Evolutionary conservation across 176 grass and related monocot species (phyloP).

Genomic region (Thinopyrum elongatum): DNA sequence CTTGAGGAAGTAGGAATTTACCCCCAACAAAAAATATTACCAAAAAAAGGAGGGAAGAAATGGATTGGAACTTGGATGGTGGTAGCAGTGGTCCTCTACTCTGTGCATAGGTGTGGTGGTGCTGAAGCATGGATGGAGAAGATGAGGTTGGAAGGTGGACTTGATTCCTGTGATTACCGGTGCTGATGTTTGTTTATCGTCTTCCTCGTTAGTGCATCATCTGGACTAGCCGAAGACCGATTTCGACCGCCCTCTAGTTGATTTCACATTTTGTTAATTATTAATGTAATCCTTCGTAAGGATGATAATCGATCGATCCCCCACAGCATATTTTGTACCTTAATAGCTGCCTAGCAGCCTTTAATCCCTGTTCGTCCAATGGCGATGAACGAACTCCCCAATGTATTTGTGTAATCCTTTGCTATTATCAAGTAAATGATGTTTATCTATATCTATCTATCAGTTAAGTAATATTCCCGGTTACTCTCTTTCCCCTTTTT

Average conservation of each 20-base stretch:
- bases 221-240: constrained; percentile 23
- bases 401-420: constrained; percentile 41
- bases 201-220: neutral
- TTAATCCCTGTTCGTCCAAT: constrained; percentile 32
- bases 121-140: neutral
- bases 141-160: neutral
- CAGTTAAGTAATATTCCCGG: neutral
- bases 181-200: neutral
- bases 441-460: neutral
- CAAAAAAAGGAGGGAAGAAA: constrained; percentile 10
- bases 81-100: neutral
- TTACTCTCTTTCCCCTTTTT: too few species aligned
- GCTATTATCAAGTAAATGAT: constrained; percentile 1
- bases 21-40: neutral
- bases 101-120: constrained; percentile 6
- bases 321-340: constrained; percentile 47
- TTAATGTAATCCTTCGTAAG: constrained; percentile 33
- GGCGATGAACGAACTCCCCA: constrained; percentile 14
- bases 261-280: constrained; percentile 48
- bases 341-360: neutral
- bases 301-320: neutral
- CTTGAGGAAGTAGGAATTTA: constrained; percentile 24
- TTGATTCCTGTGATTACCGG: constrained; percentile 24
- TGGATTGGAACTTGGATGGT: neutral
- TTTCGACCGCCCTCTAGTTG: constrained; percentile 13